Conservation (phyloP, 2,329 filamentous ascomycete genomes). For the Fusarium domesticum region DNA sequence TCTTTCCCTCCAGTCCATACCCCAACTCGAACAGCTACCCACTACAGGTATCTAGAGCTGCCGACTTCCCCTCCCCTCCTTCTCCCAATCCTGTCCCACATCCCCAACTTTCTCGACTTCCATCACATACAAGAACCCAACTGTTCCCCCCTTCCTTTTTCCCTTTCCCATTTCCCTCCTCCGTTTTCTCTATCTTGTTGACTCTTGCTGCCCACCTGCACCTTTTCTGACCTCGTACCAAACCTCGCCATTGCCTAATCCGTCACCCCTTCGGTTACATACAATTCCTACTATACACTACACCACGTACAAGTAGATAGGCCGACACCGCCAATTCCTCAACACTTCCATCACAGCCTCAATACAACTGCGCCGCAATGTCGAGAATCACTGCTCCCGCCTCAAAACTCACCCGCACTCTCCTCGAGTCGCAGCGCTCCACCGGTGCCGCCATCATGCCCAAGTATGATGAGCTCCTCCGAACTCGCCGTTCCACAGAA, state of each 20-base stretch:
- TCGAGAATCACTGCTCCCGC: conserved; percentile 50
- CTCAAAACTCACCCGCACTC: conserved; percentile 47
- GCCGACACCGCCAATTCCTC: conserved; percentile 2
- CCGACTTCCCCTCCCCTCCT: conserved; percentile 10
- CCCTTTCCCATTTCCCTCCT: conserved; percentile 3
- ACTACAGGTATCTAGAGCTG: too few relatives aligned
- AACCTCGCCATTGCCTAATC: too few relatives aligned
- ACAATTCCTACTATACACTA: conserved; percentile 1
- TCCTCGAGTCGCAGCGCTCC: conserved; percentile 43
- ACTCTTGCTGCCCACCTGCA: conserved; percentile 8
- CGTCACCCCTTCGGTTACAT: neutral
- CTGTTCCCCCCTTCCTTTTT: neutral
- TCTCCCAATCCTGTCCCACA: too few relatives aligned
- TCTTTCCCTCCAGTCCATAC: neutral
- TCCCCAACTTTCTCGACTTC: neutral
- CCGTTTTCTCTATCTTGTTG: conserved; percentile 1
- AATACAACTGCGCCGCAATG: conserved; percentile 35
- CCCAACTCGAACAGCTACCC: neutral
- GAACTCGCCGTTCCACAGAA: conserved; percentile 33
- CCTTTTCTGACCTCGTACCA: too few relatives aligned
- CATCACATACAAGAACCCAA: neutral
- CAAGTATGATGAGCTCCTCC: conserved; percentile 47
- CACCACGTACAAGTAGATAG: conserved; percentile 18
- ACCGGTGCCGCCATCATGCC: conserved; percentile 42
- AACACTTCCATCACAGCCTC: neutral